Conservation (phyloP, 176 grass and related monocot genomes). For the Avena insularis region DNA sequence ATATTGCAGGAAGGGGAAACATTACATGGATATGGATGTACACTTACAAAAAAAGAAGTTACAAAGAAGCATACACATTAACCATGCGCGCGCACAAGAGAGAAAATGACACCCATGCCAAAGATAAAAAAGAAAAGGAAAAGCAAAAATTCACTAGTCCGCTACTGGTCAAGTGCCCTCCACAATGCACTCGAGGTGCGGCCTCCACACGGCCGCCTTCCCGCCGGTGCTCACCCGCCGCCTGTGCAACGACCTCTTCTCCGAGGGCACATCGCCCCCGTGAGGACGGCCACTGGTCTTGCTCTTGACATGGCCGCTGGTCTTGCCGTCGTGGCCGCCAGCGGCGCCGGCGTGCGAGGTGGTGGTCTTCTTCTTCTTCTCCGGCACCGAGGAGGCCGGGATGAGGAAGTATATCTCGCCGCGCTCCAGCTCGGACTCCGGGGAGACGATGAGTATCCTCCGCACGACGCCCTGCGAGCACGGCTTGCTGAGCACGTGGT, state of each 20-base stretch:
- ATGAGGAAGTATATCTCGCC: conserved; percentile 94
- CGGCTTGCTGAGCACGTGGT: conserved; percentile 82
- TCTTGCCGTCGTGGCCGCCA: conserved; percentile 33
- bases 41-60: conserved; percentile 29
- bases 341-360: neutral
- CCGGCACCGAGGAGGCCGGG: conserved; percentile 60
- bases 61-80: conserved; percentile 14
- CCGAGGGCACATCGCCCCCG: conserved; percentile 7
- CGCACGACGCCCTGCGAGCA: conserved; percentile 65
- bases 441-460: conserved; percentile 75
- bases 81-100: conserved; percentile 48
- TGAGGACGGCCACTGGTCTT: conserved; percentile 23
- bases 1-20: conserved; percentile 39
- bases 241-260: conserved; percentile 52
- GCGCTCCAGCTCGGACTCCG: conserved; percentile 82
- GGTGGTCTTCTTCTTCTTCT: conserved; percentile 41
- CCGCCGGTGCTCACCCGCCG: conserved; percentile 41
- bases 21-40: conserved; percentile 68
- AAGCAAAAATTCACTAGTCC: conserved; percentile 25
- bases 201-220: conserved; percentile 59
- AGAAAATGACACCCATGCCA: conserved; percentile 48
- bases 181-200: conserved; percentile 82
- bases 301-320: neutral
- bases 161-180: conserved; percentile 60
- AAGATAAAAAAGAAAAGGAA: conserved; percentile 6